Evolutionary conservation across 116 monocot genomes (phyloP).

Genomic region (Thalassia testudinum): DNA sequence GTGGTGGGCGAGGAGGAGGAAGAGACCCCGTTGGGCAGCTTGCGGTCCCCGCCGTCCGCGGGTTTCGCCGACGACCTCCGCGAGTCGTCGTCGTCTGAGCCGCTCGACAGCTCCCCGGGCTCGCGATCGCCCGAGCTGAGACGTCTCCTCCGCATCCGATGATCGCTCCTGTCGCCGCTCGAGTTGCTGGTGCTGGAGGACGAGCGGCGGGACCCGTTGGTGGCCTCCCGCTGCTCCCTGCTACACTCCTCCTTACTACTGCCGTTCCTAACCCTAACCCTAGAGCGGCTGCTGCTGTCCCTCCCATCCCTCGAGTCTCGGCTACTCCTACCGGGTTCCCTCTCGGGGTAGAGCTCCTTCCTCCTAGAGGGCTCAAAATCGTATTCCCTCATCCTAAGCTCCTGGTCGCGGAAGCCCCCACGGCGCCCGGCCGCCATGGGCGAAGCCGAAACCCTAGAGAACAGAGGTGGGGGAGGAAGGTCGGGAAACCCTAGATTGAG

Average conservation of each 20-base stretch:
- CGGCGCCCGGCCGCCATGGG: constrained; percentile 43
- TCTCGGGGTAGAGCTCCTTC: constrained; percentile 12
- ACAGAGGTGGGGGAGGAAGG: neutral
- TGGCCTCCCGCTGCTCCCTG: constrained; percentile 17
- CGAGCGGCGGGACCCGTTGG: constrained; percentile 15
- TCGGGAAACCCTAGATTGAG: neutral
- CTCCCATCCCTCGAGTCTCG: constrained; percentile 10
- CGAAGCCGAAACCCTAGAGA: neutral
- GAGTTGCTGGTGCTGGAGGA: constrained; percentile 19
- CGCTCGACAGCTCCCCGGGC: constrained; percentile 73
- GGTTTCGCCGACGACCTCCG: constrained; percentile 1
- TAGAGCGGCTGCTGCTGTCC: neutral
- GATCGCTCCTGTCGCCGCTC: constrained; percentile 12
- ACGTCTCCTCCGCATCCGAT: neutral
- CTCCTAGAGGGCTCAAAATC: constrained; percentile 30
- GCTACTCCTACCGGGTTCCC: constrained; percentile 8
- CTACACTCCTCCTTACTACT: constrained; percentile 3
- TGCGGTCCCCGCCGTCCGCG: neutral
- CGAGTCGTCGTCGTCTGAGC: constrained; percentile 35
- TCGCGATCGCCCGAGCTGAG: constrained; percentile 34
- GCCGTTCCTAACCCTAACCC: constrained; percentile 7
- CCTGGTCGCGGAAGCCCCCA: constrained; percentile 28
- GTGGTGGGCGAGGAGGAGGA: neutral
- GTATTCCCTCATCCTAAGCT: constrained; percentile 21
- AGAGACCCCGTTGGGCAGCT: constrained; percentile 4